Evolutionary conservation across 164 flowering plant species (phyloP).

Genomic region (Umbilicus rupestris): DNA sequence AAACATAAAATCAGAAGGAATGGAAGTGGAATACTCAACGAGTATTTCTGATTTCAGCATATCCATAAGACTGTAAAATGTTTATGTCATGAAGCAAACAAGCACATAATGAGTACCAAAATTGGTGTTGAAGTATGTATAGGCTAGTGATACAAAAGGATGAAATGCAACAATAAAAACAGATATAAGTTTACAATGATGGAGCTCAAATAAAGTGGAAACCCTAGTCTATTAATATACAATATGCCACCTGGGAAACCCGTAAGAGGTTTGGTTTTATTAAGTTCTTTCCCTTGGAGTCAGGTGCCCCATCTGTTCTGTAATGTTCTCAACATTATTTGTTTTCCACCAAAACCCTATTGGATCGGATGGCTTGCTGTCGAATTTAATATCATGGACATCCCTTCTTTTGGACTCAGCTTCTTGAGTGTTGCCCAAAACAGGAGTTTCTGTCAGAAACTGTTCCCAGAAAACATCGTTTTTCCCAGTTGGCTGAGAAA

Average conservation of each 20-base stretch:
- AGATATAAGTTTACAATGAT: neutral
- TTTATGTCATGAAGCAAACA: neutral
- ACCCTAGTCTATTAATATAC: constrained; percentile 8
- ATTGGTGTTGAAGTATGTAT: neutral
- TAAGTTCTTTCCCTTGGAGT: constrained; percentile 36
- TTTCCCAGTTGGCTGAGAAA: constrained; percentile 22
- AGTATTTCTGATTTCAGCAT: neutral
- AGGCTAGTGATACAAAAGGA: neutral
- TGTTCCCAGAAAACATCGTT: constrained; percentile 82
- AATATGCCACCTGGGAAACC: constrained; percentile 9
- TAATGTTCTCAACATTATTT: constrained; percentile 37
- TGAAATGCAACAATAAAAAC: neutral
- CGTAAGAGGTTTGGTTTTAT: constrained; percentile 10
- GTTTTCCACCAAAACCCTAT: constrained; percentile 37
- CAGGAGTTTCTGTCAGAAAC: constrained; percentile 63
- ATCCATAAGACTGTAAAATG: neutral
- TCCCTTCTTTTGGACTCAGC: constrained; percentile 41
- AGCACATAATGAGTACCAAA: neutral
- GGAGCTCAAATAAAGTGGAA: neutral
- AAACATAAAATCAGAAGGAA: too few species aligned
- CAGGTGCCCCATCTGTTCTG: constrained; percentile 41
- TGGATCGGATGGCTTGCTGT: constrained; percentile 18
- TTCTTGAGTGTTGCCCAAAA: constrained; percentile 32
- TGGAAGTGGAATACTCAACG: neutral
- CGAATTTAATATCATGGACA: constrained; percentile 16